Evolutionary conservation across 306 rosid species (phyloP).

Genomic region (Trifolium repens): DNA sequence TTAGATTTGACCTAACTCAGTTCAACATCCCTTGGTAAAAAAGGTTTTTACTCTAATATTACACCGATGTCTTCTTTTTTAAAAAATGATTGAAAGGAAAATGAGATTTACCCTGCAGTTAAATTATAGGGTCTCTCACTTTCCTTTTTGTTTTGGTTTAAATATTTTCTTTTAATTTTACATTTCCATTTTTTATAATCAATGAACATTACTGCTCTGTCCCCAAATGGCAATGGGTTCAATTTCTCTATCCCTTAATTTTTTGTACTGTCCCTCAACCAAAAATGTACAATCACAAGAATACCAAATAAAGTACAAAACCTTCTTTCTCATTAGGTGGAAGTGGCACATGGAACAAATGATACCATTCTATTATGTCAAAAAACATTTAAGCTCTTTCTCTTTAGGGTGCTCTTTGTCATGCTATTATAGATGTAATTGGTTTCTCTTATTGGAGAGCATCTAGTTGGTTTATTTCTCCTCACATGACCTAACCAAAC

Average conservation of each 20-base stretch:
- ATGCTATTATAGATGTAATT: background rate
- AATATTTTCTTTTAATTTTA: background rate
- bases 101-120: constrained; percentile 5
- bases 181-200: background rate
- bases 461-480: background rate
- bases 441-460: background rate
- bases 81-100: background rate
- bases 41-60: background rate
- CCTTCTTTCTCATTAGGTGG: background rate
- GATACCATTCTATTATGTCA: constrained; percentile 12
- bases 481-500: background rate
- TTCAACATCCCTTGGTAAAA: too few relatives aligned
- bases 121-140: constrained; percentile 10
- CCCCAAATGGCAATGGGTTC: constrained; percentile 15
- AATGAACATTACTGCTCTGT: constrained; percentile 11
- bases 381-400: background rate
- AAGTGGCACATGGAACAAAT: constrained; percentile 2
- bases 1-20: background rate
- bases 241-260: background rate
- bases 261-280: background rate
- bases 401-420: background rate
- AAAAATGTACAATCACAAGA: background rate
- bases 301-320: background rate
- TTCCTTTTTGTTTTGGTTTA: background rate
- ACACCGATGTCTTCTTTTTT: background rate